Evolutionary conservation across 257 asterid species (phyloP).

Genomic region (Coffea canephora): DNA sequence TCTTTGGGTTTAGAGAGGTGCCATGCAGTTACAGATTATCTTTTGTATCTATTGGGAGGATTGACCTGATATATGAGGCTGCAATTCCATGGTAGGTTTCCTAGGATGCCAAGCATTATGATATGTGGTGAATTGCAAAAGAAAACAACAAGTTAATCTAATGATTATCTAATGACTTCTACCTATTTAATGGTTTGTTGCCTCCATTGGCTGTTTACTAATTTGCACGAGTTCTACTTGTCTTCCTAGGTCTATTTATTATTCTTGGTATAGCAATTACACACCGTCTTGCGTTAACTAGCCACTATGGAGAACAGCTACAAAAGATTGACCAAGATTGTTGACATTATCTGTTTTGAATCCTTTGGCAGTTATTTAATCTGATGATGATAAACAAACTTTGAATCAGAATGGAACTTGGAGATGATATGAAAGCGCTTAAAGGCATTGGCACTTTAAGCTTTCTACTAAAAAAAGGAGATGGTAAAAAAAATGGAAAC

Average conservation of each 20-base stretch:
- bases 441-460: neutral
- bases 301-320: neutral
- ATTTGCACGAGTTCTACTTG: neutral
- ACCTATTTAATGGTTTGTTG: neutral
- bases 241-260: no score
- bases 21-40: neutral
- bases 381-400: neutral
- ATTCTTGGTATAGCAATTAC: neutral
- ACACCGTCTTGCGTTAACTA: neutral
- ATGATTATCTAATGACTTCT: neutral
- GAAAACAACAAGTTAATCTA: neutral
- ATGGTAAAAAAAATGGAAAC: neutral
- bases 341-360: neutral
- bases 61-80: constrained; percentile 8
- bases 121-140: neutral
- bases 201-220: neutral
- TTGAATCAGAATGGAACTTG: neutral
- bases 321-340: neutral
- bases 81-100: neutral
- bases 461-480: neutral
- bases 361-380: neutral
- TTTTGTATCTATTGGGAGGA: constrained; percentile 11
- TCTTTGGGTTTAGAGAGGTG: constrained; percentile 13
- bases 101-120: neutral
- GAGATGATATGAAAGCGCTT: neutral